Percentiles rank a stretch among this genome's conserved stretches.
Conservation (phyloP, 2,329 filamentous ascomycete genomes). For the Diaporthe longicolla region DNA sequence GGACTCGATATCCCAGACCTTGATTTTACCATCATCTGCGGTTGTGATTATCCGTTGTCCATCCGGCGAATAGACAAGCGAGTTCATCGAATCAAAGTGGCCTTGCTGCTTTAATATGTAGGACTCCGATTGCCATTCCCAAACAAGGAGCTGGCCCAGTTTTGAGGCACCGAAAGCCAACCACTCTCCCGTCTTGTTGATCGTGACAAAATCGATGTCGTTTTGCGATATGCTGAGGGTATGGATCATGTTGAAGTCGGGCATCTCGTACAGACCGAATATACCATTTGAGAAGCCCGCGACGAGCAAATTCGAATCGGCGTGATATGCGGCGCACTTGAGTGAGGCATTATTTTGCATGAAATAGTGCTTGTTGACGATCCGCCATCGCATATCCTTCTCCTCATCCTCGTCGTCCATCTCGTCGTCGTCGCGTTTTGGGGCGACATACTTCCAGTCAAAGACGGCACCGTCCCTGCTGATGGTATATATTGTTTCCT, state of each 20-base stretch:
- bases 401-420: slow-evolving; percentile 72
- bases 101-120: slow-evolving; percentile 99
- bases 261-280: slow-evolving; percentile 95
- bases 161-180: slow-evolving; percentile 96
- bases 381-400: slow-evolving; percentile 86
- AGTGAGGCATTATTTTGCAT: slow-evolving; percentile 91
- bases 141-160: slow-evolving; percentile 94
- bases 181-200: slow-evolving; percentile 97
- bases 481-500: slow-evolving; percentile 95
- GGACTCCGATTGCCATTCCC: slow-evolving; percentile 99
- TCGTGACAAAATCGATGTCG: slow-evolving; percentile 93
- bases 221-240: slow-evolving; percentile 95
- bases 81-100: slow-evolving; percentile 96
- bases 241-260: slow-evolving; percentile 95
- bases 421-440: slow-evolving; percentile 71
- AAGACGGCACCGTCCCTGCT: slow-evolving; percentile 98
- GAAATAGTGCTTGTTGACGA: slow-evolving; percentile 92
- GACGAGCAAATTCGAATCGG: slow-evolving; percentile 90
- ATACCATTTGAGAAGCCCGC: slow-evolving; percentile 95
- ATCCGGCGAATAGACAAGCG: slow-evolving; percentile 92
- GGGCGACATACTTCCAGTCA: slow-evolving; percentile 86
- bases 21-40: slow-evolving; percentile 97
- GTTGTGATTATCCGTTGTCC: slow-evolving; percentile 94
- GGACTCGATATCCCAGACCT: slow-evolving; percentile 97
- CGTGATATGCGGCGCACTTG: slow-evolving; percentile 91